Evolutionary conservation across 2,329 filamentous ascomycete species (phyloP).

Genomic region (Botryotinia narcissicola): DNA sequence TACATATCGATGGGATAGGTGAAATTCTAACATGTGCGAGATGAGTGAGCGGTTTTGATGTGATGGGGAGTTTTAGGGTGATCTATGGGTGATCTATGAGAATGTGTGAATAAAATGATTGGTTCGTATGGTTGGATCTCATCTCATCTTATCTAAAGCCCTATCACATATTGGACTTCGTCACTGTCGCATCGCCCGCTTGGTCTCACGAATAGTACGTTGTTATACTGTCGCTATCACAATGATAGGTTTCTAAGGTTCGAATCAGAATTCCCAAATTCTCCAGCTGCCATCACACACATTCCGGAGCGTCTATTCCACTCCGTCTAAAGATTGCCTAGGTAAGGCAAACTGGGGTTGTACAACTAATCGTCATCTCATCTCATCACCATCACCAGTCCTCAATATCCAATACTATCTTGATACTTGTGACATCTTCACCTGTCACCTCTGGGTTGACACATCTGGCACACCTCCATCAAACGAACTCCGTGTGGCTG

Average conservation of each 20-base stretch:
- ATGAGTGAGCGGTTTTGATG: background rate
- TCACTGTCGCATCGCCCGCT: conserved; percentile 4
- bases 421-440: conserved; percentile 1
- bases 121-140: background rate
- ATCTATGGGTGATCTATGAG: background rate
- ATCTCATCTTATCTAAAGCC: conserved; percentile 16
- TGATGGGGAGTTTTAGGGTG: background rate
- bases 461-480: background rate
- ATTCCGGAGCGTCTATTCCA: background rate
- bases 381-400: conserved; percentile 1
- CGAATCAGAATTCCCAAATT: background rate
- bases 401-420: background rate
- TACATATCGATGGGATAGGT: background rate
- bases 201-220: conserved; percentile 3
- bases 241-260: background rate
- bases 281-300: background rate
- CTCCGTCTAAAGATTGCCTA: background rate
- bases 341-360: background rate
- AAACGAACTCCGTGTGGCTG: background rate
- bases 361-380: conserved; percentile 7
- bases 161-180: background rate
- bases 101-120: background rate
- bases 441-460: background rate
- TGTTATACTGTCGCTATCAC: background rate
- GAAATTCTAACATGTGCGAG: background rate